Evolutionary conservation across 2,329 filamentous ascomycete genomes (phyloP), one percentile per base, ranked within the genome.

Genomic region (Aspergillus tanneri): DNA sequence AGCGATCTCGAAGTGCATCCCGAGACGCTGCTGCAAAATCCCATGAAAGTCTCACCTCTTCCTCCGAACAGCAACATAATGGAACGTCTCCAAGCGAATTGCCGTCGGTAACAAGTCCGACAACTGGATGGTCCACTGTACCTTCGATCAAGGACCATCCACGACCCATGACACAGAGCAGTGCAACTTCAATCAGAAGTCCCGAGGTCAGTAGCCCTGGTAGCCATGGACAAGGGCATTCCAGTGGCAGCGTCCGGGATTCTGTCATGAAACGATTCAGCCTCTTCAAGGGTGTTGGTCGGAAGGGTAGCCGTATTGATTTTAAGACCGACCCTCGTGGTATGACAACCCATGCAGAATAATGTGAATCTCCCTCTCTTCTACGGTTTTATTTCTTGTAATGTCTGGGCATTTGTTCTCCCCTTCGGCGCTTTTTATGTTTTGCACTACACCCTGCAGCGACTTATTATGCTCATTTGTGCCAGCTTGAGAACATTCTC

Each of bases 191-290:
- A 7, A 35, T 50, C 35, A 56, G 30, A 43, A 52, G 50, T 18
- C 56, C 54, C 10, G 54, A 58, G 18, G 8, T 63, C 39, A 43
- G 51, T 34, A 53, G 57, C 49, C 47, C 60, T 48, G 35, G 40
- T 44, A 34, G 55, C 62, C 35, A 75, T 69, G 28, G 67, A 22
- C 68, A 71, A 3, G 62, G 73, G 28, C 65, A 69, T 47, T 77
- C 77, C 18, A 46, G 56, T 18, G 51, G 58, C 28, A 66, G 63
- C 19, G 63, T 68, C 61, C 80, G 80, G 43, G 81, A 80, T 27
- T 86, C 84, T 49, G 81, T 95, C 56, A 83, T 85, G 71, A 92
- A 90, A 73, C 75, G 90, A 62, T 76, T 95, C 56, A 93, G 88
- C 66, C 75, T 90, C 60, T 75, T 95, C 62, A 88, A 86, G 66